A percentile compares a stretch with the other conserved stretches of the same genome.
phyloP scores from a whole-genome alignment of 139 green algal genomes.

The Chlorella vulgaris region DNA sequence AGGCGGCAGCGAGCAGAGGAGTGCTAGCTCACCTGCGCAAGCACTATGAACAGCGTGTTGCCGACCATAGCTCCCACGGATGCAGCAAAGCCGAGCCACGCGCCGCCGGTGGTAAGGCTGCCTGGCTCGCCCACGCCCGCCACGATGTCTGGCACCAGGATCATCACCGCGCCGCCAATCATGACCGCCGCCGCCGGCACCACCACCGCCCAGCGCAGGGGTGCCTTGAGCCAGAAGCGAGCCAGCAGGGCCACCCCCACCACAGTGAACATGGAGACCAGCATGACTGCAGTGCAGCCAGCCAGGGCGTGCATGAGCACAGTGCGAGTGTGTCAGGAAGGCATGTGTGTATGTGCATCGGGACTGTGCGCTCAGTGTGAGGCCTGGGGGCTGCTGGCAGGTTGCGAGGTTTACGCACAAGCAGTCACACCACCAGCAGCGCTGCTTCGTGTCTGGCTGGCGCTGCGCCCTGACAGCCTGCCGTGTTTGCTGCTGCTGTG shows the following conservation, averaged over 20 bases:
- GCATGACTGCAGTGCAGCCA: slow-evolving; percentile 14
- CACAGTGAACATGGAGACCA: slow-evolving; percentile 6
- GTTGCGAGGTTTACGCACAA: no score
- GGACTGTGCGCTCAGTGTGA: no score
- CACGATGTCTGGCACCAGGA: slow-evolving; percentile 12
- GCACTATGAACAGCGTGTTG: slow-evolving; percentile 16
- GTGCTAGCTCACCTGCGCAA: not conserved
- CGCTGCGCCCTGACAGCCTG: no score
- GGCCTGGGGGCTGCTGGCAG: no score
- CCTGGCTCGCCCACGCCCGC: not conserved
- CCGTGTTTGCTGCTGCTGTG: no score
- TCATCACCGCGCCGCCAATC: slow-evolving; percentile 6
- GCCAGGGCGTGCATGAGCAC: no score
- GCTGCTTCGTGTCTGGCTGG: no score
- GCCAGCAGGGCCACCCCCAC: slow-evolving; percentile 9
- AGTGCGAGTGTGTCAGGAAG: no score
- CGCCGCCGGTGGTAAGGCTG: slow-evolving; percentile 4
- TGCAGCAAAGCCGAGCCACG: slow-evolving; percentile 23
- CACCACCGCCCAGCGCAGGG: not conserved
- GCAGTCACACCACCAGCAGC: no score
- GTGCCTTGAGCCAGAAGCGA: not conserved
- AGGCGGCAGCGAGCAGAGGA: no score
- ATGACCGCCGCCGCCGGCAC: slow-evolving; percentile 2
- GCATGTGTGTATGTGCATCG: no score
- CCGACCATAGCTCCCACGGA: not conserved